Evolutionary conservation across 2,329 filamentous ascomycete species (phyloP).

Genomic region (Sclerotinia minor): DNA sequence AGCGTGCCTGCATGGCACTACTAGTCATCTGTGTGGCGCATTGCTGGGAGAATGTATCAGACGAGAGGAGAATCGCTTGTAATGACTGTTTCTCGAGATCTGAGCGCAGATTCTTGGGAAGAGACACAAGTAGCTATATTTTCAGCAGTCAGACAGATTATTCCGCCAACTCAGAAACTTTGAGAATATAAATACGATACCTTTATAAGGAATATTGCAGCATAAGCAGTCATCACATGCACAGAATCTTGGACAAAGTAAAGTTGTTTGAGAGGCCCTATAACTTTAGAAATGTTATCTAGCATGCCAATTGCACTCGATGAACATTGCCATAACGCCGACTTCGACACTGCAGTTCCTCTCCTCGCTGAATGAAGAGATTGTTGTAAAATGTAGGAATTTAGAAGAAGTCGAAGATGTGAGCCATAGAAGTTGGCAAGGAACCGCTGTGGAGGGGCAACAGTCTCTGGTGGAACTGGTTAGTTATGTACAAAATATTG

Average conservation of each 20-base stretch:
- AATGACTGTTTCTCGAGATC: conserved; percentile 30
- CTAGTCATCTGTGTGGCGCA: conserved; percentile 37
- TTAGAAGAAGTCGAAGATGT: conserved; percentile 44
- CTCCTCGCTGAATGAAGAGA: conserved; percentile 36
- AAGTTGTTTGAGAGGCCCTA: conserved; percentile 39
- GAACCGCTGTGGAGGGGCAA: conserved; percentile 42
- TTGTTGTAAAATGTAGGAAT: conserved; percentile 43
- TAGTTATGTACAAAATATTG: not conserved
- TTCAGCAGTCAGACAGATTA: not conserved
- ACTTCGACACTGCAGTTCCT: conserved; percentile 38
- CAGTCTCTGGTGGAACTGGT: not conserved
- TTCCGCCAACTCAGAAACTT: too few relatives aligned
- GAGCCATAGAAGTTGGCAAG: conserved; percentile 45
- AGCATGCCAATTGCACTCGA: conserved; percentile 60
- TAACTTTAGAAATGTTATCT: conserved; percentile 50
- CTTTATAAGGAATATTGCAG: conserved; percentile 46
- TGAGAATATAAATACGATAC: conserved; percentile 25
- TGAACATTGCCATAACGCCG: conserved; percentile 41
- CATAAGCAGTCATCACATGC: conserved; percentile 47
- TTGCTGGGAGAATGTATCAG: conserved; percentile 39
- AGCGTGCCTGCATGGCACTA: conserved; percentile 42
- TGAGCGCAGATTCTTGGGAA: conserved; percentile 6
- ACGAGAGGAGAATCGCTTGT: conserved; percentile 26
- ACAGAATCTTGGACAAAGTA: conserved; percentile 47
- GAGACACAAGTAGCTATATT: conserved; percentile 11